Evolutionary conservation across 306 rosid genomes (phyloP).

Genomic region (Quillaja saponaria): DNA sequence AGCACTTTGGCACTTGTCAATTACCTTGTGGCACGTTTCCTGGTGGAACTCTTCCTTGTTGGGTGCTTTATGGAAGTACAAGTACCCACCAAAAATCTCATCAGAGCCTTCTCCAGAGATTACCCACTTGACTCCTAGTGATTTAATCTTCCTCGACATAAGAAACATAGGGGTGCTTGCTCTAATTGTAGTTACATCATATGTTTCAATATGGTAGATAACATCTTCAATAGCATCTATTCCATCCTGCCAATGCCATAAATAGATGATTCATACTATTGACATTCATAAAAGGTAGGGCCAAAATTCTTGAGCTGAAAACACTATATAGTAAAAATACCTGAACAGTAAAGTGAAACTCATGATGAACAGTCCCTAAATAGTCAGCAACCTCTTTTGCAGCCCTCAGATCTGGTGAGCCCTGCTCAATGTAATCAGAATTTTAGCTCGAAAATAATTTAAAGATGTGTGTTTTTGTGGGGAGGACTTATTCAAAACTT

Average conservation of each 20-base stretch:
- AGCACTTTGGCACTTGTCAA: not conserved
- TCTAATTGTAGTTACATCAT: constrained; percentile 93
- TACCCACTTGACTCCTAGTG: constrained; percentile 93
- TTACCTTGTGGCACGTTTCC: constrained; percentile 94
- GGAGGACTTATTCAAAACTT: too few species aligned
- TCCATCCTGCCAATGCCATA: constrained; percentile 62
- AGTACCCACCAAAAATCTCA: constrained; percentile 91
- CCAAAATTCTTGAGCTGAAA: not conserved
- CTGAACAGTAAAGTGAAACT: constrained; percentile 85
- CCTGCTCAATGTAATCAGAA: constrained; percentile 45
- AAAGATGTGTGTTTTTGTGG: not conserved
- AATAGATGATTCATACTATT: constrained; percentile 3
- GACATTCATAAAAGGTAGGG: not conserved
- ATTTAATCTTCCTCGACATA: constrained; percentile 91
- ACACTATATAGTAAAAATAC: constrained; percentile 33
- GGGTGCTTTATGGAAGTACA: constrained; percentile 98
- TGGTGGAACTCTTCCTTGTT: constrained; percentile 91
- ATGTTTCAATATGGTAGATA: constrained; percentile 86
- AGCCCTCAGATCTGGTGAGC: constrained; percentile 97
- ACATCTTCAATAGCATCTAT: constrained; percentile 97
- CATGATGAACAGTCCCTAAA: constrained; percentile 90
- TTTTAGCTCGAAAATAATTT: constrained; percentile 2
- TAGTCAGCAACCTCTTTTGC: constrained; percentile 91
- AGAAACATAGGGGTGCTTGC: constrained; percentile 99
- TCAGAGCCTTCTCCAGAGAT: constrained; percentile 98